Conservation (phyloP, 805 yeast species). For the Schwanniomyces vanrijiae region DNA sequence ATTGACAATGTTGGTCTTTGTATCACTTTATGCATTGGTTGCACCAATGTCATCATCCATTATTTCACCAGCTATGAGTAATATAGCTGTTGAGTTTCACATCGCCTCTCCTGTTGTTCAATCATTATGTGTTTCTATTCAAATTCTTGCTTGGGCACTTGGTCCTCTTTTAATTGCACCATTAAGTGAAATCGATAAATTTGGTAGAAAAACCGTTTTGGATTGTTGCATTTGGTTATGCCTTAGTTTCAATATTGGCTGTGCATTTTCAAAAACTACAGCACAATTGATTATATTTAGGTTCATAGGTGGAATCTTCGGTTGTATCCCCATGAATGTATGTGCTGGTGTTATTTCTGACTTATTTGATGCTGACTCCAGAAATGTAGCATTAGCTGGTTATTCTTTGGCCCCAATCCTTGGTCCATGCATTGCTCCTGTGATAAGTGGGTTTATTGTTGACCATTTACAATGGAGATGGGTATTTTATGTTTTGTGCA, state of each 20-base stretch:
- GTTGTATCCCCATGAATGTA: constrained; percentile 38
- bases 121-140: constrained; percentile 36
- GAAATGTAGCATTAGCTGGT: constrained; percentile 36
- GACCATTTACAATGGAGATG: constrained; percentile 34
- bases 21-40: constrained; percentile 35
- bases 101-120: constrained; percentile 22
- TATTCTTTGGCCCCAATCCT: constrained; percentile 36
- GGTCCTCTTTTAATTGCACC: constrained; percentile 43
- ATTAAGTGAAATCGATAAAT: constrained; percentile 33
- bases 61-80: constrained; percentile 34
- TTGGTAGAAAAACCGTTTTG: constrained; percentile 35
- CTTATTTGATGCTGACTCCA: constrained; percentile 29
- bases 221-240: constrained; percentile 35
- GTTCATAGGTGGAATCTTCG: constrained; percentile 37
- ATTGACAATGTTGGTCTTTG: constrained; percentile 22
- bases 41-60: constrained; percentile 44
- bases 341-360: constrained; percentile 42
- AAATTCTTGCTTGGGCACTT: constrained; percentile 39
- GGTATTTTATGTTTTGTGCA: constrained; percentile 34
- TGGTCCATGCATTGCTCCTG: constrained; percentile 41
- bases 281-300: constrained; percentile 33
- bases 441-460: constrained; percentile 36
- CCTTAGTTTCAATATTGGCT: constrained; percentile 33
- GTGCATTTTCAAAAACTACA: constrained; percentile 34
- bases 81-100: constrained; percentile 27